Conservation (phyloP, 306 rosid genomes). For the Styphnolobium japonicum region DNA sequence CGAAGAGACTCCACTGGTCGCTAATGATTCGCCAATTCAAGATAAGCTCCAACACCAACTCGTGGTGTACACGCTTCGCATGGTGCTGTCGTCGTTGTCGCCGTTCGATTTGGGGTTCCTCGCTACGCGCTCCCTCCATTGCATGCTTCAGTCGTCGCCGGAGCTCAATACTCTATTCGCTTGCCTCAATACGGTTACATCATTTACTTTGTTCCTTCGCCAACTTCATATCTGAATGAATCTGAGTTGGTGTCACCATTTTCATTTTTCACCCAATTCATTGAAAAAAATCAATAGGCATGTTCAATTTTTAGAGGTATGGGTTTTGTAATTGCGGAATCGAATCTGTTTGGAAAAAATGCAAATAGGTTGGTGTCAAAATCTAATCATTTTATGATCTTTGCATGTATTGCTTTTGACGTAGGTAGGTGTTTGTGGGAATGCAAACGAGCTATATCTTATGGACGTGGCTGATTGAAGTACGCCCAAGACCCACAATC, state of each 20-base stretch:
- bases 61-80: constrained; percentile 91
- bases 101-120: constrained; percentile 86
- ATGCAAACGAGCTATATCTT: constrained; percentile 87
- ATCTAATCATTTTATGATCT: not conserved
- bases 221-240: constrained; percentile 21
- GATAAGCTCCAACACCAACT: too few species aligned
- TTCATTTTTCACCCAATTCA: too few species aligned
- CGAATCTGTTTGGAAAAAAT: too few species aligned
- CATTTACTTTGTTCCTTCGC: not conserved
- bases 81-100: constrained; percentile 77
- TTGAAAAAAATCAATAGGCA: too few species aligned
- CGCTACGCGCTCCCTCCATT: constrained; percentile 62
- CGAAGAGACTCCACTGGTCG: too few species aligned
- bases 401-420: not conserved
- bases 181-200: constrained; percentile 70
- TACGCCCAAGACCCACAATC: constrained; percentile 83
- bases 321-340: too few species aligned
- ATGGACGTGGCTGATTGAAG: constrained; percentile 90
- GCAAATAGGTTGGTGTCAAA: constrained; percentile 24
- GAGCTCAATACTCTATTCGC: constrained; percentile 66
- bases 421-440: constrained; percentile 70
- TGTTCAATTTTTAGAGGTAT: too few species aligned
- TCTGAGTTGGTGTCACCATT: too few species aligned
- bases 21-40: too few species aligned
- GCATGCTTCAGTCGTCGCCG: constrained; percentile 61